Percentiles rank a stretch among this genome's conserved stretches.
Conservation (phyloP, 176 grass and related monocot genomes). For the Neostapfia colusana region DNA sequence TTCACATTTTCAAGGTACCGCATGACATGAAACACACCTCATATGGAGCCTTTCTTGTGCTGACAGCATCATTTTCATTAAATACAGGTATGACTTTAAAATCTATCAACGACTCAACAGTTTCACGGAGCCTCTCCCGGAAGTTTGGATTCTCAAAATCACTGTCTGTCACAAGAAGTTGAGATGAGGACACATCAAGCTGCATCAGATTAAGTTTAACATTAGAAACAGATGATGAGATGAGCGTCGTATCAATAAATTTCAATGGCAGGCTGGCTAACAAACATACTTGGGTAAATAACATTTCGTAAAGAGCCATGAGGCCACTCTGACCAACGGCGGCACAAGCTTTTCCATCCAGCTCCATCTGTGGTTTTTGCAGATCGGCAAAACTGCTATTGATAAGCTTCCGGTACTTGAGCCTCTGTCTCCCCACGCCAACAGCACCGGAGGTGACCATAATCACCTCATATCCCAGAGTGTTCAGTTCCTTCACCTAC, state of each 20-base stretch:
- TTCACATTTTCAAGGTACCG: background rate
- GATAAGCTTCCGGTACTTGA: slow-evolving; percentile 77
- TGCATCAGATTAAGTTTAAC: slow-evolving; percentile 45
- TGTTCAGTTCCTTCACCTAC: slow-evolving; percentile 84
- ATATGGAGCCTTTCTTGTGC: slow-evolving; percentile 95
- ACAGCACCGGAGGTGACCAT: slow-evolving; percentile 94
- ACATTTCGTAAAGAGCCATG: slow-evolving; percentile 87
- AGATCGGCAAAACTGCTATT: slow-evolving; percentile 99
- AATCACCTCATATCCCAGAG: slow-evolving; percentile 82
- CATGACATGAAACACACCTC: slow-evolving; percentile 59
- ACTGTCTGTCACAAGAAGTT: slow-evolving; percentile 93
- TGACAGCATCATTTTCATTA: slow-evolving; percentile 98
- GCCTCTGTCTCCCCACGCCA: slow-evolving; percentile 78
- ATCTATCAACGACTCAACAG: slow-evolving; percentile 71
- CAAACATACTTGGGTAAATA: slow-evolving; percentile 83
- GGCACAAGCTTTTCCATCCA: slow-evolving; percentile 93
- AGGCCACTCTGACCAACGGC: slow-evolving; percentile 92
- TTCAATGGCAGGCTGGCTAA: slow-evolving; percentile 22
- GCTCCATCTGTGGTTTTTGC: slow-evolving; percentile 81
- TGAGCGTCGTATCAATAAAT: too few species aligned
- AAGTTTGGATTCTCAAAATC: slow-evolving; percentile 90
- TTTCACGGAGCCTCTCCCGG: slow-evolving; percentile 61
- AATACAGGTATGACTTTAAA: slow-evolving; percentile 90
- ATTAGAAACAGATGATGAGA: slow-evolving; percentile 37
- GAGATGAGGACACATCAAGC: slow-evolving; percentile 92